Evolutionary conservation across 768 basidiomycete genomes (phyloP).

Genomic region (Inosperma sp.): DNA sequence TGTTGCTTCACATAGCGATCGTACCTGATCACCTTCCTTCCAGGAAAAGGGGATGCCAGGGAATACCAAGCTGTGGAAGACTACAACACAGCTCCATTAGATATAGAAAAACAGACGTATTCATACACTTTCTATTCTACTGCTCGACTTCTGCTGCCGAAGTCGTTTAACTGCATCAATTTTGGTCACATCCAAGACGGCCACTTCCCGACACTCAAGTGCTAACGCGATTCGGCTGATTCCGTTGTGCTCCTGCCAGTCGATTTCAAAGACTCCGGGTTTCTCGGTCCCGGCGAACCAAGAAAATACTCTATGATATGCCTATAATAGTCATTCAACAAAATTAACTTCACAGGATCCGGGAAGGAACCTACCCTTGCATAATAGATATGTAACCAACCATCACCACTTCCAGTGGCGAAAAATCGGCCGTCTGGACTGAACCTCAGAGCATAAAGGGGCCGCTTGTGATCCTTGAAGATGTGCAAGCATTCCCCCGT

Average conservation of each 20-base stretch:
- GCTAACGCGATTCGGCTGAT: slow-evolving; percentile 65
- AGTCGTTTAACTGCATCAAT: slow-evolving; percentile 25
- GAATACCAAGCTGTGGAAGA: too few species aligned
- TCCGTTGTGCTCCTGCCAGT: slow-evolving; percentile 56
- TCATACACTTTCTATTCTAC: slow-evolving; percentile 9
- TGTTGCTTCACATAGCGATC: too few species aligned
- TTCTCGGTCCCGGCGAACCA: slow-evolving; percentile 58
- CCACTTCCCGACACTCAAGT: slow-evolving; percentile 63
- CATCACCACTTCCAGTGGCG: slow-evolving; percentile 78
- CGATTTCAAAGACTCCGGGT: slow-evolving; percentile 70
- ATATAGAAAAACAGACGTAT: too few species aligned
- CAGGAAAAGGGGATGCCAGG: too few species aligned
- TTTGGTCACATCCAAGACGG: slow-evolving; percentile 56
- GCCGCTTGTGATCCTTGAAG: slow-evolving; percentile 65
- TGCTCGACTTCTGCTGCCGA: slow-evolving; percentile 5
- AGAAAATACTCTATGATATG: slow-evolving; percentile 53
- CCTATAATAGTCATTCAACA: slow-evolving; percentile 20
- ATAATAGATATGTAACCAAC: slow-evolving; percentile 68
- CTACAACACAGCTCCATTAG: too few species aligned
- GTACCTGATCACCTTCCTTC: too few species aligned
- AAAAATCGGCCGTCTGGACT: slow-evolving; percentile 69
- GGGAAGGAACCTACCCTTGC: slow-evolving; percentile 45
- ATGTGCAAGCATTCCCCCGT: slow-evolving; percentile 71
- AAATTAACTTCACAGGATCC: slow-evolving; percentile 10
- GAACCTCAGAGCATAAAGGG: slow-evolving; percentile 71